A percentile compares a stretch with the other conserved stretches of the same genome.
Evolutionary conservation across 106 monocot genomes (phyloP).

Genomic region (Dioscorea dumetorum): DNA sequence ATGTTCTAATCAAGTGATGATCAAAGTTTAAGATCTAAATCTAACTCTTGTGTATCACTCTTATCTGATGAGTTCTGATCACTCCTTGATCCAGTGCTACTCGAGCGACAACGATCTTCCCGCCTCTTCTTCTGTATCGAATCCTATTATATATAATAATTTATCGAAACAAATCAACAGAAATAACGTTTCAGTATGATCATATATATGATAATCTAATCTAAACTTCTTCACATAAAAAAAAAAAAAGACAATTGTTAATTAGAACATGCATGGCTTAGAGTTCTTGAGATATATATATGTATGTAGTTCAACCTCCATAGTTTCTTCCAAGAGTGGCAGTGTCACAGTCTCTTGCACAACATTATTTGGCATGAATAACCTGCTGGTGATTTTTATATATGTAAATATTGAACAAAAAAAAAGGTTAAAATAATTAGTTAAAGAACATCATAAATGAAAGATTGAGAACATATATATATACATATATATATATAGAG

Average conservation of each 20-base stretch:
- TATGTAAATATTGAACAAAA: not conserved
- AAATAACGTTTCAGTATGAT: not conserved
- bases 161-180: not conserved
- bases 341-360: slow-evolving; percentile 11
- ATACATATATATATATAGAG: not conserved
- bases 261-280: not conserved
- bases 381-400: not conserved
- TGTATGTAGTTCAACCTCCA: slow-evolving; percentile 9
- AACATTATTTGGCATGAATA: not conserved
- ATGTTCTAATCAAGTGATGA: too few species aligned
- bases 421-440: not conserved
- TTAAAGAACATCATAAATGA: not conserved
- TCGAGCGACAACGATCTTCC: slow-evolving; percentile 8
- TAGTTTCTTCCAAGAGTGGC: slow-evolving; percentile 23
- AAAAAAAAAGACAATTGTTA: too few species aligned
- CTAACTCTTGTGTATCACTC: slow-evolving; percentile 27
- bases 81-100: slow-evolving; percentile 15
- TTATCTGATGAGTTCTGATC: slow-evolving; percentile 35
- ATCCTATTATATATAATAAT: slow-evolving; percentile 9
- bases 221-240: not conserved
- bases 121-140: slow-evolving; percentile 9
- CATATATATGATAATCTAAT: not conserved
- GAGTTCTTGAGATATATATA: not conserved
- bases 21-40: slow-evolving; percentile 39
- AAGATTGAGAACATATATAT: not conserved